Conservation (phyloP, 805 yeast species). For the Priceomyces carsonii region DNA sequence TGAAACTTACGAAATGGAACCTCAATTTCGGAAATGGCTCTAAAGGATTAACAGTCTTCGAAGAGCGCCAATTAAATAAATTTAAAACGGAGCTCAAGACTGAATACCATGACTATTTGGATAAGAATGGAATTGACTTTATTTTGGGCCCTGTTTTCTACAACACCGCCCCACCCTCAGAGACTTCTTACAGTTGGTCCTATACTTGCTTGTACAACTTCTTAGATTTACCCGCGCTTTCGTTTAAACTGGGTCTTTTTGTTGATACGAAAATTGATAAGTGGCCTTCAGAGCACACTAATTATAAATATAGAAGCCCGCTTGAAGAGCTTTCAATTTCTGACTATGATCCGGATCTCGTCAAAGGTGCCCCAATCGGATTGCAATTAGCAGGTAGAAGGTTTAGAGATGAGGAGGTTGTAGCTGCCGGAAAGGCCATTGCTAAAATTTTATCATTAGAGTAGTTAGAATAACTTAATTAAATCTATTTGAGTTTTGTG, state of each 20-base stretch:
- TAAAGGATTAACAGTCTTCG: slow-evolving; percentile 43
- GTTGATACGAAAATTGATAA: slow-evolving; percentile 57
- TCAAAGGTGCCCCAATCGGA: slow-evolving; percentile 55
- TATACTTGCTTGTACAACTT: slow-evolving; percentile 76
- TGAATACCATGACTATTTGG: slow-evolving; percentile 54
- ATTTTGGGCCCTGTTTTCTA: slow-evolving; percentile 67
- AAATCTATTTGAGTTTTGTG: too few relatives aligned
- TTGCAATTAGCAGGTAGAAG: slow-evolving; percentile 56
- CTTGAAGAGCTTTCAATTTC: slow-evolving; percentile 51
- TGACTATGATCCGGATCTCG: slow-evolving; percentile 48
- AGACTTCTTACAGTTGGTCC: slow-evolving; percentile 71
- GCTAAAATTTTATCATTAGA: slow-evolving; percentile 28
- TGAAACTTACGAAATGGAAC: slow-evolving; percentile 62
- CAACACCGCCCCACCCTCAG: slow-evolving; percentile 71
- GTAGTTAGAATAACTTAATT: neutral
- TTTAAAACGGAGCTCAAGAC: slow-evolving; percentile 61
- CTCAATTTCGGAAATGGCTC: slow-evolving; percentile 62
- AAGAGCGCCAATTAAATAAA: slow-evolving; percentile 54
- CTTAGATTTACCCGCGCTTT: slow-evolving; percentile 68
- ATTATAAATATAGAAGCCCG: slow-evolving; percentile 42
- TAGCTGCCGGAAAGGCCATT: slow-evolving; percentile 46
- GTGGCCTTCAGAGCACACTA: slow-evolving; percentile 37
- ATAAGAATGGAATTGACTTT: slow-evolving; percentile 59
- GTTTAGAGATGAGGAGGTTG: slow-evolving; percentile 58
- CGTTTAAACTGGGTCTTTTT: slow-evolving; percentile 60